Base-by-base conservation (phyloP, 116 monocot species). In the Zostera marina region DNA sequence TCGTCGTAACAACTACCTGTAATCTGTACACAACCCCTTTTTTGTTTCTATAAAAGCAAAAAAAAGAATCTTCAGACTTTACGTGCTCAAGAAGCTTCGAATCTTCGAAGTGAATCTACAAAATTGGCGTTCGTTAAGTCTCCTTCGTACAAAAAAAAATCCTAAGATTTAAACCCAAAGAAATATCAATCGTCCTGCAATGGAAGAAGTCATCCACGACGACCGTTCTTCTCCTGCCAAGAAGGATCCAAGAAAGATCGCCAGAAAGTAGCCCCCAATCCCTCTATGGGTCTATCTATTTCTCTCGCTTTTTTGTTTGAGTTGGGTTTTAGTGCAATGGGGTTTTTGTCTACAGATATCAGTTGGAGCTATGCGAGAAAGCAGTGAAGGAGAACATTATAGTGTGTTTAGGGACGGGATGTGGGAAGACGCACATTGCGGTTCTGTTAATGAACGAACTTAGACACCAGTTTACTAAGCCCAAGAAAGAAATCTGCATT, bases 371-470 rank as follows among this genome's bases (percentile, higher is more conserved):
- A 4, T 82, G 96, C 70, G 79, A 76, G 62, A 82, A 58, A 61
- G 96, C 96, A 3, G 69, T 79, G 64, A 71, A 73, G 49, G 78
- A 85, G 76, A 96, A 96, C 69, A 77, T 76, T 11, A 96, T 96
- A 42, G 89, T 96, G 24, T 85, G 80, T 55, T 55, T 96, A 44
- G 85, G 80, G 42, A 96, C 96, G 7, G 96, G 96, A 0, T 79
- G 89, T 46, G 96, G 96, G 13, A 96, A 96, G 76, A 96, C 96
- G 12, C 96, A 85, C 68, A 89, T 96, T 24, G 85, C 96, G 0
- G 89, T 89, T 26, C 71, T 96, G 44, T 73, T 96, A 23, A 89
- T 96, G 79, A 74, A 82, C 69, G 96, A 88, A 66, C 73, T 88
- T 22, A 66, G 72, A 5, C 70, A 89, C 54, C 65, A 78, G 47